Base-by-base conservation (phyloP, 495 filamentous ascomycete genomes). In the Penicillium herquei region DNA sequence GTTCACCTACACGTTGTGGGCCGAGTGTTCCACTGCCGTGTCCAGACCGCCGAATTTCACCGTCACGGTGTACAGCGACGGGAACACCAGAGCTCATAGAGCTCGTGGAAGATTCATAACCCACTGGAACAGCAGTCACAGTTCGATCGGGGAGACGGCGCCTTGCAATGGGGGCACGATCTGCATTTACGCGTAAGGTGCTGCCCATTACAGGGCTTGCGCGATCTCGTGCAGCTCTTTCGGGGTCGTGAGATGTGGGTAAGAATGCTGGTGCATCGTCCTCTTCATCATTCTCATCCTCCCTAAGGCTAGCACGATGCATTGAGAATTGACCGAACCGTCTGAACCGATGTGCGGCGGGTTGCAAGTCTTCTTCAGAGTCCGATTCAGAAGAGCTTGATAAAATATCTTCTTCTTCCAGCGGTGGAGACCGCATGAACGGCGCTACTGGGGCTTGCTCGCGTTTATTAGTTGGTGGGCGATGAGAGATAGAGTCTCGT, bases 191-290 rank as follows among this genome's bases (percentile, higher is more conserved):
- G 56, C 64, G 75, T 4, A 91, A 70, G 3, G 88, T 92, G 8
- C 84, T 82, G 54, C 78, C 79, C 0, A 84, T 73, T 59, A 89
- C 85, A 40, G 81, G 76, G 39, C 46, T 64, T 1, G 69, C 53
- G 6, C 65, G 56, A 7, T 65, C 66, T 12, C 60, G 64, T 21
- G 67, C 34, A 50, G 1, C 52, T 57, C 18, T 56, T 58, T 51
- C 70, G 33, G 46, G 60, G 16, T 64, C 70, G 33, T 58, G 72
- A 37, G 53, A 63, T 59, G 90, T 83, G 1, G 92, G 91, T 3
- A 94, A 78, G 62, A 93, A 96, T 0, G 88, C 85, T 1, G 89
- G 88, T 0, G 76, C 69, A 32, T 83, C 80, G 39, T 82, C 81
- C 8, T 81, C 78, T 10, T 81, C 78, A 8, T 80, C 76, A 34